A percentile compares a stretch with the other conserved stretches of the same genome.
phyloP scores from a whole-genome alignment of 108 stramenopile species.

The Cyclostephanos tholiformis region DNA sequence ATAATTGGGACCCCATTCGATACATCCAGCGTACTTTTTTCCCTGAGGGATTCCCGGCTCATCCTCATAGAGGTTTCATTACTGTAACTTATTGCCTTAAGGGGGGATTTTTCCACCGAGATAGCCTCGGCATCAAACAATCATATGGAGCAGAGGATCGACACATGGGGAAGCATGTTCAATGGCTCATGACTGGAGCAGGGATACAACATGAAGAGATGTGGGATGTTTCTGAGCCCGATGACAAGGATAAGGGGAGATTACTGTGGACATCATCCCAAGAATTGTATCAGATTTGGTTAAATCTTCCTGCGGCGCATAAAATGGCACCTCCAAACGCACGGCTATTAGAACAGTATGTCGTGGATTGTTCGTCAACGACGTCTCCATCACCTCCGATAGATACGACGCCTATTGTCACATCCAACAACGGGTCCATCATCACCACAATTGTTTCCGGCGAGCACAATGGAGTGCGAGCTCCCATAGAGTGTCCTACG shows the following conservation, averaged over 20 bases:
- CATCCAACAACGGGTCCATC: conserved; percentile 27
- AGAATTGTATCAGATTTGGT: conserved; percentile 88
- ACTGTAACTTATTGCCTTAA: conserved; percentile 79
- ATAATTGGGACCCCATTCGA: conserved; percentile 68
- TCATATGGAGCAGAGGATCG: conserved; percentile 64
- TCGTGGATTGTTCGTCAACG: conserved; percentile 4
- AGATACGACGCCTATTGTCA: conserved; percentile 28
- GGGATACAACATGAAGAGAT: conserved; percentile 91
- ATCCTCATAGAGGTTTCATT: conserved; percentile 87
- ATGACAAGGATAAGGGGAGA: conserved; percentile 18
- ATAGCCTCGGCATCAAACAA: conserved; percentile 72
- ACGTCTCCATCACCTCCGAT: not conserved
- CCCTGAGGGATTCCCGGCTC: conserved; percentile 88
- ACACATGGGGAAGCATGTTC: conserved; percentile 57
- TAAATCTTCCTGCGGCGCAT: conserved; percentile 64
- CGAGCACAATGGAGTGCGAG: conserved; percentile 44
- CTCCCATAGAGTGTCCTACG: conserved; percentile 54
- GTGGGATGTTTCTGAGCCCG: conserved; percentile 62
- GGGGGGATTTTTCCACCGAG: conserved; percentile 86
- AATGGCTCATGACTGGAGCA: conserved; percentile 84
- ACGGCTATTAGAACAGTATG: conserved; percentile 45
- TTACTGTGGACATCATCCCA: conserved; percentile 39
- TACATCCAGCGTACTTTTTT: conserved; percentile 62
- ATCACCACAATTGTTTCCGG: conserved; percentile 58
- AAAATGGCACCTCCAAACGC: conserved; percentile 62